Base-by-base conservation (phyloP, 2,329 filamentous ascomycete genomes). In the Emmonsiellopsis sp. region DNA sequence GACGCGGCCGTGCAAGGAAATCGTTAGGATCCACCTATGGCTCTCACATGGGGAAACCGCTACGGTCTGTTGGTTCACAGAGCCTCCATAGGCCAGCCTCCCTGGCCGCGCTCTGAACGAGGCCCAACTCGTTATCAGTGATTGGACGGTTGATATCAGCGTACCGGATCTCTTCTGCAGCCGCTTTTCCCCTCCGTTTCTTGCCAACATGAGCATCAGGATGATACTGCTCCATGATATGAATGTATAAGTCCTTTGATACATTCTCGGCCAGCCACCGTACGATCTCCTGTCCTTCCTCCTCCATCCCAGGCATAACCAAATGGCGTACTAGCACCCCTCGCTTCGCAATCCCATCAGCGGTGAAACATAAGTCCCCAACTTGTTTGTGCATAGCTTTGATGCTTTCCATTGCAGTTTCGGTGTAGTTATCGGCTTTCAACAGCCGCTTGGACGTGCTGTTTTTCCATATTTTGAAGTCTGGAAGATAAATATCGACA, bases 211-310 rank as follows among this genome's bases (percentile, higher is more conserved):
- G 83, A 0, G 87, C 89, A 58, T 86, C 81, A 0, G 88, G 88
- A 57, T 83, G 83, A 64, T 93, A 93, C 70, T 94, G 89, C 69
- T 94, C 88, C 88, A 93, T 93, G 59, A 94, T 84, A 65, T 94
- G 85, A 55, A 93, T 80, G 68, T 91, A 92, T 43, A 86, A 76
- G 67, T 93, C 87, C 53, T 74, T 78, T 3, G 85, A 88, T 2
- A 94, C 77, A 51, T 89, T 80, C 31, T 79, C 74, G 0, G 87
- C 88, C 13, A 94, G 73, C 77, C 87, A 94, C 57, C 73, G 76
- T 76, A 94, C 85, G 55, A 94, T 93, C 57, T 82, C 74, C 50
- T 77, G 76, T 0, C 85, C 85, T 69, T 93, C 88, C 15, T 80
- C 80, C 63, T 87, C 85, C 62, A 84, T 82, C 0, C 87, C 87